Evolutionary conservation across 352 stramenopile genomes (phyloP), one percentile per base, ranked within the genome.

Genomic region (Phytopythium helicoides): DNA sequence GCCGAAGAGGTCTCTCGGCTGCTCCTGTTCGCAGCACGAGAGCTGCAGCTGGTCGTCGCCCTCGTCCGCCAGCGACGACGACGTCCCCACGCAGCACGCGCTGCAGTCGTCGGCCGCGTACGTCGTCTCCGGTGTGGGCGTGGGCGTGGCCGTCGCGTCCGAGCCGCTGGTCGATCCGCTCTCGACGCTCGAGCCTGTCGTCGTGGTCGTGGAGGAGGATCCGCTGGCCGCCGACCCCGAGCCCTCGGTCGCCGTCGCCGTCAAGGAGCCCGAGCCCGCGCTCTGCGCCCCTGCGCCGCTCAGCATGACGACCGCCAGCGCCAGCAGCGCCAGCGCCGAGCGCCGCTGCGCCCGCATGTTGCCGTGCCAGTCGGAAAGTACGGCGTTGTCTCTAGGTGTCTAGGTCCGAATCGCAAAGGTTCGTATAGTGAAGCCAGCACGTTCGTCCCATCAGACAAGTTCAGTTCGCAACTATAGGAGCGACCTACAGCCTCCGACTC

Each of bases 91-190:
- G 39, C 82, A 92, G 48, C 82, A 92, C 9, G 69, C 66, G 7
- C 66, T 72, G 54, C 82, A 93, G 48, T 91, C 66, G 48, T 93
- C 82, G 1, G 66, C 56, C 39, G 54, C 57, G 6, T 52, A 64
- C 10, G 41, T 51, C 12, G 34, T 21, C 18, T 31, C 52, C 16
- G 62, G 45, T 8, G 50, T 55, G 9, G 50, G 56, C 7, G 56
- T 41, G 8, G 54, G 54, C 23, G 53, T 49, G 14, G 39, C 3
- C 11, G 37, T 39, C 18, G 28, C 33, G 1, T 21, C 18, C 22
- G 41, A 28, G 45, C 25, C 11, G 28, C 28, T 33, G 21, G 16
- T 22, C 44, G 44, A 38, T 3, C 6, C 22, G 41, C 25, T 47
- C 40, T 7, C 28, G 8, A n/a, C 11, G 15, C 12, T 22, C 3